Percentiles rank a stretch among this genome's conserved stretches.
phyloP scores from a whole-genome alignment of 2,329 filamentous ascomycete species.

The Stemphylium beticola region DNA sequence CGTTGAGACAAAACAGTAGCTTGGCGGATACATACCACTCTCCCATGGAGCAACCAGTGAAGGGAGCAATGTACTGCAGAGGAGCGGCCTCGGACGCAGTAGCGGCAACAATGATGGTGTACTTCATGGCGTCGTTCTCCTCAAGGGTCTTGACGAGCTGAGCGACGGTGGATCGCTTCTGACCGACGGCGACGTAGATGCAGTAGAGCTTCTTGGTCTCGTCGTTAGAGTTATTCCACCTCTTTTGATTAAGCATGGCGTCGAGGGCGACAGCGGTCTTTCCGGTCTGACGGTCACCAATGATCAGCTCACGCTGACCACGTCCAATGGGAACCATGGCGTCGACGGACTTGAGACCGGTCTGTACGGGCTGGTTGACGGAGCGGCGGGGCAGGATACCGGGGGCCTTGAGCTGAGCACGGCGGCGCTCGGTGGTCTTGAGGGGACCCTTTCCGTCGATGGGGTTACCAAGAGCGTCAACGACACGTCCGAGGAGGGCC shows the following conservation, averaged over 20 bases:
- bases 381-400: conserved; percentile 96
- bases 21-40: conserved; percentile 56
- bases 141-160: conserved; percentile 99
- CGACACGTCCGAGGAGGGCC: conserved; percentile 95
- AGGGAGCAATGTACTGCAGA: conserved; percentile 87
- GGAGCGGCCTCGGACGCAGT: conserved; percentile 97
- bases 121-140: conserved; percentile 99
- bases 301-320: conserved; percentile 99
- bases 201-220: conserved; percentile 99
- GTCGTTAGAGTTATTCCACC: conserved; percentile 87
- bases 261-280: conserved; percentile 99
- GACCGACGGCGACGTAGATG: conserved; percentile 97
- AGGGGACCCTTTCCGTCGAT: conserved; percentile 99
- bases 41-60: conserved; percentile 67
- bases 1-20: not conserved
- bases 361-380: conserved; percentile 99
- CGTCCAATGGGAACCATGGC: conserved; percentile 99
- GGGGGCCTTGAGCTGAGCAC: conserved; percentile 98
- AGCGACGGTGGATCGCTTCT: conserved; percentile 99
- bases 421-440: conserved; percentile 88
- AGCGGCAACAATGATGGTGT: conserved; percentile 89
- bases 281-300: conserved; percentile 99
- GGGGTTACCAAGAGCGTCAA: conserved; percentile 98
- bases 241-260: conserved; percentile 98
- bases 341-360: conserved; percentile 98